These are phyloP conservation scores for Corynascus novoguineensis DNA, from an alignment of 495 filamentous ascomycete species.

Conservation along the genomic window DNA sequence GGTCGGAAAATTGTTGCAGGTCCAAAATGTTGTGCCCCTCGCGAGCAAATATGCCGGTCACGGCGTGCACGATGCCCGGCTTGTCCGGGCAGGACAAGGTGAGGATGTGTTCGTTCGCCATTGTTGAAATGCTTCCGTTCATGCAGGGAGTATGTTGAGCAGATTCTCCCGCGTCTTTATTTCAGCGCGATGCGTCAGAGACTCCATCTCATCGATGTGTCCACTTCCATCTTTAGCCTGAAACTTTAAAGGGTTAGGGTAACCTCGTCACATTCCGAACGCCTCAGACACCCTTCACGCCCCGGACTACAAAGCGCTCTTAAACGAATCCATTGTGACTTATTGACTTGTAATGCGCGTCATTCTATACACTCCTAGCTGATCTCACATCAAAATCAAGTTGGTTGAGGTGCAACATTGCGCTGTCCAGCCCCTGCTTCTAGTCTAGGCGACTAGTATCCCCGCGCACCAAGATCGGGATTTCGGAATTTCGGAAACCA, in stretches of 20 bases:
- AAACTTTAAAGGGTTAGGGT: too few species aligned
- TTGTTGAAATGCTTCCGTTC: constrained; percentile 22
- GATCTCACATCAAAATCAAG: too few species aligned
- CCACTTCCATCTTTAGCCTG: too few species aligned
- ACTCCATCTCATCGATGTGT: neutral
- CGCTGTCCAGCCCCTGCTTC: too few species aligned
- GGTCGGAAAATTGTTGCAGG: constrained; percentile 68
- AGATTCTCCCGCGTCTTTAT: neutral
- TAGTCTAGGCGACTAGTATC: too few species aligned
- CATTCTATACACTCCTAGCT: too few species aligned
- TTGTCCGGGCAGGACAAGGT: constrained; percentile 71
- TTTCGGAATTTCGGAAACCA: neutral
- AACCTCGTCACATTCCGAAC: too few species aligned
- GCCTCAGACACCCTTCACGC: too few species aligned
- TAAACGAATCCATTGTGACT: too few species aligned
- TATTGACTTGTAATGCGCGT: too few species aligned
- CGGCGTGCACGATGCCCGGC: constrained; percentile 69
- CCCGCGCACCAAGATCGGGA: neutral
- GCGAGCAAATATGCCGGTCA: constrained; percentile 62
- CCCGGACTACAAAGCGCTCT: too few species aligned
- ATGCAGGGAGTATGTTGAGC: constrained; percentile 1
- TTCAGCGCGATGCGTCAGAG: constrained; percentile 4
- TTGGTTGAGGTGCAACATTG: too few species aligned
- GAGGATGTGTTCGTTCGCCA: constrained; percentile 57
- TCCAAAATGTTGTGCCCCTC: constrained; percentile 68